Evolutionary conservation across 2,329 filamentous ascomycete genomes (phyloP).

Genomic region (Fusarium floridanum): DNA sequence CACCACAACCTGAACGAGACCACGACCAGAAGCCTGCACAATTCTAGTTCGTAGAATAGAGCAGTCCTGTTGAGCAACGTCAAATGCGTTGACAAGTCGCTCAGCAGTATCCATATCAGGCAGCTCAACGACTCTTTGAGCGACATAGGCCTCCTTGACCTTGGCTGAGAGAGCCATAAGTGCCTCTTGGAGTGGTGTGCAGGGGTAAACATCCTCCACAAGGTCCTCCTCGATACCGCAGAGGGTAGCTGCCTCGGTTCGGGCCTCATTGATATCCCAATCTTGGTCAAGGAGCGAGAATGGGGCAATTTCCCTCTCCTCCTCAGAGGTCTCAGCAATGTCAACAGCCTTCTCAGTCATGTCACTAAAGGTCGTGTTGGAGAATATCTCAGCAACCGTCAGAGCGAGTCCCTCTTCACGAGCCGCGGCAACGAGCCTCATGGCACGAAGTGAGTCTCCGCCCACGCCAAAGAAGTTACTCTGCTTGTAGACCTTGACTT

Average conservation of each 20-base stretch:
- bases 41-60: slow-evolving; percentile 64
- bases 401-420: slow-evolving; percentile 41
- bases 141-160: slow-evolving; percentile 65
- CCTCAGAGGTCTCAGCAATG: not conserved
- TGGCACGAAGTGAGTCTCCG: slow-evolving; percentile 65
- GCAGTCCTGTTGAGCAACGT: slow-evolving; percentile 52
- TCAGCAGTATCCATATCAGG: slow-evolving; percentile 51
- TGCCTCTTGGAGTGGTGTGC: slow-evolving; percentile 66
- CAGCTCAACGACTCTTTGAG: slow-evolving; percentile 61
- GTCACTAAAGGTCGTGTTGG: not conserved
- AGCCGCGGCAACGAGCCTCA: slow-evolving; percentile 62
- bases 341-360: not conserved
- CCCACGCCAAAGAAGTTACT: slow-evolving; percentile 63
- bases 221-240: slow-evolving; percentile 52
- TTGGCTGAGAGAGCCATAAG: slow-evolving; percentile 67
- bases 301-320: slow-evolving; percentile 42
- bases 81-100: slow-evolving; percentile 59
- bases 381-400: not conserved
- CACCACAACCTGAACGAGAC: slow-evolving; percentile 63
- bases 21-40: slow-evolving; percentile 58
- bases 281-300: slow-evolving; percentile 57
- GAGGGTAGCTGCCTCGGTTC: slow-evolving; percentile 54
- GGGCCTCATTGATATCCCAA: slow-evolving; percentile 52
- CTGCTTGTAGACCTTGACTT: slow-evolving; percentile 51
- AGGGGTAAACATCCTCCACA: slow-evolving; percentile 67